Conservation (phyloP, 352 stramenopile genomes). For the Achlya hypogyna region DNA sequence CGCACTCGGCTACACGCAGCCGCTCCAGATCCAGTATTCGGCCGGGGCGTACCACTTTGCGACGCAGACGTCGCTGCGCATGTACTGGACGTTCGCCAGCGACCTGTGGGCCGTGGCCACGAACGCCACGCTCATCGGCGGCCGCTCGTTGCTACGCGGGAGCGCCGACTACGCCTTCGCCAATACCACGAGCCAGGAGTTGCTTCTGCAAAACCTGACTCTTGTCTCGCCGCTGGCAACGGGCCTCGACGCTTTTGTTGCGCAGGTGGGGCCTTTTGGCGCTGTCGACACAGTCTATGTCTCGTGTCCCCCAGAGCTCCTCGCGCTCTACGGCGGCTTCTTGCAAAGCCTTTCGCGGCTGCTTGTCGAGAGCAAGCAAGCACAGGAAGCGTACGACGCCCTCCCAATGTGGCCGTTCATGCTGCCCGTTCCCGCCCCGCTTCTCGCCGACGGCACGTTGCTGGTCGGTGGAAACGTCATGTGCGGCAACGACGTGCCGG, state of each 20-base stretch:
- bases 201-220: neutral
- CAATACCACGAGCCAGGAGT: neutral
- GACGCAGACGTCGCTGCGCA: constrained; percentile 8
- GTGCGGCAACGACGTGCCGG: constrained; percentile 2
- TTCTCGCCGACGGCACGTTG: neutral
- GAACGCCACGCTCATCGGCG: neutral
- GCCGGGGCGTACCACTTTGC: neutral
- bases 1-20: neutral
- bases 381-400: neutral
- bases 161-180: constrained; percentile 4
- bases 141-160: neutral
- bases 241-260: neutral
- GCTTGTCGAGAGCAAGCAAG: neutral
- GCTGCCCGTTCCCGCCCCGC: neutral
- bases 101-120: constrained; percentile 16
- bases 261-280: neutral
- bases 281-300: constrained; percentile 8
- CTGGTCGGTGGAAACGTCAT: constrained; percentile 2
- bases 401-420: neutral
- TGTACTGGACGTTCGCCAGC: constrained; percentile 14
- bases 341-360: neutral
- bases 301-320: neutral
- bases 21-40: neutral
- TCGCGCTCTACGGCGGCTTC: neutral
- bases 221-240: neutral